Percentiles rank a stretch among this genome's conserved stretches.
These are phyloP conservation scores for Phytopythium sindhum DNA, from an alignment of 352 stramenopile species.

Conservation along the genomic window DNA sequence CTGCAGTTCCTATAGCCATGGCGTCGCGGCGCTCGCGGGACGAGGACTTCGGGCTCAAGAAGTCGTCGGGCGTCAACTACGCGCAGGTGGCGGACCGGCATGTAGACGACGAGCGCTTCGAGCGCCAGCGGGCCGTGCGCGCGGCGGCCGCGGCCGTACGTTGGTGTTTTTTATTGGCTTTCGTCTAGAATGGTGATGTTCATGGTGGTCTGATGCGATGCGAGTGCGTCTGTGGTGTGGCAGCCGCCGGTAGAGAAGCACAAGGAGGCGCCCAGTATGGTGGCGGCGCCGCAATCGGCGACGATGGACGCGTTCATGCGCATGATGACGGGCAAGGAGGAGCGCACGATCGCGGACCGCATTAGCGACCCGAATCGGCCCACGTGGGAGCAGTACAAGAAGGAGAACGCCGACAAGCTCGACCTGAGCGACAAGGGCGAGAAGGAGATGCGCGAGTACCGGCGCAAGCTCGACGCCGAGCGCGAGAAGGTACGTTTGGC, in stretches of 20 bases:
- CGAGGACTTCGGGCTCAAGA: constrained; percentile 71
- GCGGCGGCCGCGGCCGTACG: constrained; percentile 19
- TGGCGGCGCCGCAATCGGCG: constrained; percentile 37
- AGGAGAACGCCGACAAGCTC: constrained; percentile 94
- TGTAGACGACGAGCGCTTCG: constrained; percentile 82
- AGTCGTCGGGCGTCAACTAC: constrained; percentile 83
- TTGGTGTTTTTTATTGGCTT: background rate
- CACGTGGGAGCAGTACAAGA: constrained; percentile 97
- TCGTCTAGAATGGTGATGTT: background rate
- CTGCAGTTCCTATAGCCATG: no score
- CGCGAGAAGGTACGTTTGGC: constrained; percentile 72
- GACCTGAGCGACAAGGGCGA: constrained; percentile 84
- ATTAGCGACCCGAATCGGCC: constrained; percentile 92
- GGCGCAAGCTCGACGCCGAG: constrained; percentile 89
- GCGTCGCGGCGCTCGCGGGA: constrained; percentile 10
- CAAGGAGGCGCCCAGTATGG: constrained; percentile 11
- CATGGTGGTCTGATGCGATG: background rate
- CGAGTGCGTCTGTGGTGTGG: background rate
- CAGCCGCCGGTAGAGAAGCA: constrained; percentile 21
- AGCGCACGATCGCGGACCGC: constrained; percentile 92
- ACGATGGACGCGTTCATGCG: constrained; percentile 95
- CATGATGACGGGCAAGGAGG: constrained; percentile 90
- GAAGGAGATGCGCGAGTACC: constrained; percentile 94
- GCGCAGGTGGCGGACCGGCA: constrained; percentile 74
- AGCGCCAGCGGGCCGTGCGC: constrained; percentile 63